Base-by-base conservation (phyloP, 2,329 filamentous ascomycete genomes). In the Aspergillus tubingensis region DNA sequence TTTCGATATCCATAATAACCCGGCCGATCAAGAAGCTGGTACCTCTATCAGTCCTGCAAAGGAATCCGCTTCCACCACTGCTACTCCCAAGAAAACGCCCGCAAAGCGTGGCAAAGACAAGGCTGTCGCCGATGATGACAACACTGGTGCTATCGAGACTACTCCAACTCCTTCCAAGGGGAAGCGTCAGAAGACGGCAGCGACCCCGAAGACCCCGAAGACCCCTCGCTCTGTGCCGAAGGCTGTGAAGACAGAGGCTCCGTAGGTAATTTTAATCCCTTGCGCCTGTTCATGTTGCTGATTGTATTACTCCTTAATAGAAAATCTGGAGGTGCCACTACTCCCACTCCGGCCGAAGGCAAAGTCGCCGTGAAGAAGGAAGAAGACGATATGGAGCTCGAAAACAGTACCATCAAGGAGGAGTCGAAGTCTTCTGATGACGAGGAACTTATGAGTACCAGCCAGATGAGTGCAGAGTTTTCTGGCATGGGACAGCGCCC, bases 181-280 rank as follows among this genome's bases (percentile, higher is more conserved):
- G 7, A 72, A 72, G 60, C 65, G 67, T 27, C 65, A 68, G 58
- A 61, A 65, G 17, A 68, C 67, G 60, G 49, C 58, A 3, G 53
- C 54, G 5, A 53, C 53, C 5, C 71, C 67, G 53, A 71, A 71
- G 8, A 53, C 53, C 5, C 72, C 67, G 54, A 71, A 71, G 50
- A 39, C 44, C 8, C 19, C 58, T 36, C 44, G 57, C 25, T 27
- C n/a, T 2, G 62, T 61, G 52, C 44, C 61, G 21, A 58, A 50
- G 15, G 54, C 15, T n/a, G 50, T 17, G 4, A 58, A 55, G 23
- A 23, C n/a, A 1, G 57, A 57, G 11, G n/a, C 36, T 39, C 36
- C 36, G 38, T 47, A 41, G 23, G 50, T 47, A 15, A 8, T 54
- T 39, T 2, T 6, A 2, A 10, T 27, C 19, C 27, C 8, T 30